Conservation (phyloP, 1,284 basidiomycete genomes). For the Apiotrichum brassicae region DNA sequence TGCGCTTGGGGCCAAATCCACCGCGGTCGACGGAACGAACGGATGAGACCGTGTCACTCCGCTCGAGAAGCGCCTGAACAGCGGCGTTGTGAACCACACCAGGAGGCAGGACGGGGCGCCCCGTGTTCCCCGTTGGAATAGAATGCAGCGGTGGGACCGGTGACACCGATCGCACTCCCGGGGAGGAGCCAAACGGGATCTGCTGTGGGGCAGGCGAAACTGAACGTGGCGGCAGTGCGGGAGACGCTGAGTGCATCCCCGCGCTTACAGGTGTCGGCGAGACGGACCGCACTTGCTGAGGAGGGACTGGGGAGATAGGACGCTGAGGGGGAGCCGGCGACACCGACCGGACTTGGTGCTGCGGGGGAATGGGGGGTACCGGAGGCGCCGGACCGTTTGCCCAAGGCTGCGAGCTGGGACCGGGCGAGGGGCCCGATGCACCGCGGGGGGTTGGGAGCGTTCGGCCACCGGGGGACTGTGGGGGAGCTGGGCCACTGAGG, state of each 20-base stretch:
- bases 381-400: neutral
- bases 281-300: neutral
- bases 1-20: slow-evolving; percentile 26
- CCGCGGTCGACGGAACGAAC: slow-evolving; percentile 40
- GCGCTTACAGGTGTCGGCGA: neutral
- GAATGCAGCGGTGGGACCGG: too few relatives aligned
- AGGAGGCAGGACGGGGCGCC: too few relatives aligned
- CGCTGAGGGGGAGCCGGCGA: slow-evolving; percentile 24
- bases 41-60: slow-evolving; percentile 42
- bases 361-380: neutral
- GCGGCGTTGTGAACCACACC: slow-evolving; percentile 1
- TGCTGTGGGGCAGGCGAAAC: neutral
- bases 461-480: neutral
- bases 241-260: neutral
- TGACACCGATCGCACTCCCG: neutral
- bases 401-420: neutral
- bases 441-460: neutral
- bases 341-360: slow-evolving; percentile 15
- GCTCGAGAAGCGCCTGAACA: slow-evolving; percentile 22
- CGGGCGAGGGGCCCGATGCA: neutral
- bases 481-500: neutral
- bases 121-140: too few relatives aligned
- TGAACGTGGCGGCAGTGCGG: neutral
- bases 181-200: too few relatives aligned
- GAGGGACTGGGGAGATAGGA: slow-evolving; percentile 8